phyloP scores from a whole-genome alignment of 2,329 filamentous ascomycete species.

The Talaromyces sp. region DNA sequence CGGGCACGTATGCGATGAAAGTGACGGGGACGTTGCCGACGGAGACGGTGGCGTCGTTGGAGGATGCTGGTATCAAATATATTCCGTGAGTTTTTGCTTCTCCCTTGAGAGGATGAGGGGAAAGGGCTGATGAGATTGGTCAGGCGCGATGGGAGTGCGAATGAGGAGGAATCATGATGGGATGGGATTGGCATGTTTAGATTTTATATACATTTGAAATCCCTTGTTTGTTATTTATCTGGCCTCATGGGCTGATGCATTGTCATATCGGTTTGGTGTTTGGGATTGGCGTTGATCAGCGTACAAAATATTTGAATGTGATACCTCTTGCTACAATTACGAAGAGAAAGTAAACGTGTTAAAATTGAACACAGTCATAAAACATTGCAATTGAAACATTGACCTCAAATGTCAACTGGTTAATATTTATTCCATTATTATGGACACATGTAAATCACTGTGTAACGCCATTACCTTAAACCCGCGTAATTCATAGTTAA shows the following conservation, averaged over 20 bases:
- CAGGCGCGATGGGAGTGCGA: conserved; percentile 42
- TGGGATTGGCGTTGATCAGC: background rate
- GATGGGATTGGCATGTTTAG: background rate
- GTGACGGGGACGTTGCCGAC: conserved; percentile 71
- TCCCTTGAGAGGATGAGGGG: background rate
- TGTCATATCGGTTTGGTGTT: background rate
- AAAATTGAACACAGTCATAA: background rate
- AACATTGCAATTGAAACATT: background rate
- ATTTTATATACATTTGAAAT: background rate
- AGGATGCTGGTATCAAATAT: conserved; percentile 57
- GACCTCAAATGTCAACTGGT: background rate
- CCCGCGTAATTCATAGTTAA: background rate
- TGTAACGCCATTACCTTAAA: background rate
- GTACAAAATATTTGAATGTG: background rate
- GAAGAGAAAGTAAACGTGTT: background rate
- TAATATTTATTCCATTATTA: background rate
- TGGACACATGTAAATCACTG: background rate
- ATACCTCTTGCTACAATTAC: background rate
- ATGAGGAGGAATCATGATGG: conserved; percentile 26
- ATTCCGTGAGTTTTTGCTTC: conserved; percentile 44
- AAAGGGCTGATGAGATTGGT: background rate
- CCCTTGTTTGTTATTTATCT: background rate
- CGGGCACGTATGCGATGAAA: conserved; percentile 89
- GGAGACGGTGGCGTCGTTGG: conserved; percentile 50
- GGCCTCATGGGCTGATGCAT: background rate